Conservation (phyloP, 2,329 filamentous ascomycete genomes). For the Trichoderma afroharzianum region DNA sequence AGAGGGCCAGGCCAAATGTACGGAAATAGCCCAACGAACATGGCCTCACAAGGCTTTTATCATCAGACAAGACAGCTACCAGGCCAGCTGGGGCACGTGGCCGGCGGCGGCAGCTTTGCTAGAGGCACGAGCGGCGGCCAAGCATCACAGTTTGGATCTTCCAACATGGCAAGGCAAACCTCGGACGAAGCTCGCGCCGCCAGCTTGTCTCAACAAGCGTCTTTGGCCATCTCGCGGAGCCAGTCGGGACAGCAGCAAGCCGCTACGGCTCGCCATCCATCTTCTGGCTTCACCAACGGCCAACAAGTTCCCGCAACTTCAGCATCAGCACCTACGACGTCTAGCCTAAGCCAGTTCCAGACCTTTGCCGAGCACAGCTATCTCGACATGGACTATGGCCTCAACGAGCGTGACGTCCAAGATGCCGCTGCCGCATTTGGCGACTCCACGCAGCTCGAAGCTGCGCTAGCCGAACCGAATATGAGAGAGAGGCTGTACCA, state of each 20-base stretch:
- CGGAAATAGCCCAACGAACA: not conserved
- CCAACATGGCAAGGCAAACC: constrained; percentile 20
- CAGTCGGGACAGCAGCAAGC: constrained; percentile 17
- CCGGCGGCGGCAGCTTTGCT: constrained; percentile 17
- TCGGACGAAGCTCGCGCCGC: constrained; percentile 12
- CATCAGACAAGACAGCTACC: constrained; percentile 22
- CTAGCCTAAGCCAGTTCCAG: constrained; percentile 21
- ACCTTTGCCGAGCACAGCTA: constrained; percentile 25
- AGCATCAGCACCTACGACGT: constrained; percentile 15
- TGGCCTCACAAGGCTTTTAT: constrained; percentile 18
- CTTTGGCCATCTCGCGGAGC: constrained; percentile 2
- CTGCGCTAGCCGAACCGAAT: constrained; percentile 23
- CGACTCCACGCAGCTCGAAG: constrained; percentile 24
- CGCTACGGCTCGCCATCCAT: constrained; percentile 12
- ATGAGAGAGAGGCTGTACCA: constrained; percentile 25
- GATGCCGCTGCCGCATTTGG: constrained; percentile 22
- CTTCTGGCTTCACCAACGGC: constrained; percentile 15
- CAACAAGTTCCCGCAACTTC: constrained; percentile 21
- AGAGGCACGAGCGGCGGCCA: constrained; percentile 13
- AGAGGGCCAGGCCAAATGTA: constrained; percentile 17
- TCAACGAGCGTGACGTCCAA: constrained; percentile 23
- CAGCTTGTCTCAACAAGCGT: constrained; percentile 12
- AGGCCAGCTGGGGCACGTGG: constrained; percentile 19
- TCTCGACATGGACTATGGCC: constrained; percentile 26
- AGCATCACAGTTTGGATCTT: constrained; percentile 21